Conservation (phyloP, 305 asterid genomes). For the Rubia peregrina region DNA sequence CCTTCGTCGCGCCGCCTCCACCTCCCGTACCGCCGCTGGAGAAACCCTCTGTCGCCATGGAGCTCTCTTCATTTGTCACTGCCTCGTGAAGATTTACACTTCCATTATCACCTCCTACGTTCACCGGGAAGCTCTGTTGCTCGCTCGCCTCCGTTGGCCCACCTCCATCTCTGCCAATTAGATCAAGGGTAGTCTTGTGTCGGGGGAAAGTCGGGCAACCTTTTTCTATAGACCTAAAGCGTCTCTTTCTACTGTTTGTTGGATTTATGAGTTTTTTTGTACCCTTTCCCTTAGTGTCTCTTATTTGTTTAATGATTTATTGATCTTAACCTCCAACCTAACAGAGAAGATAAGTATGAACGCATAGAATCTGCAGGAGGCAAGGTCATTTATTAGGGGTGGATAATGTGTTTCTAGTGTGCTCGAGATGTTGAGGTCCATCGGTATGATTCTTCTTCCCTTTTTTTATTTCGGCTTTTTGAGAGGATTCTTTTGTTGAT, state of each 20-base stretch:
- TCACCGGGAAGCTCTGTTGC: no score
- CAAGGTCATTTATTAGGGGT: conserved; percentile 72
- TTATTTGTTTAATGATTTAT: neutral
- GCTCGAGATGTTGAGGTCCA: conserved; percentile 77
- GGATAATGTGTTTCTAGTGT: conserved; percentile 73
- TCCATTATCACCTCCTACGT: no score
- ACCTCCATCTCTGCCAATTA: no score
- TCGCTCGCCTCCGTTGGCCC: no score
- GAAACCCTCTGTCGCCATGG: no score
- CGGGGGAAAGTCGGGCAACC: conserved; percentile 58
- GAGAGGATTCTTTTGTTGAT: no score
- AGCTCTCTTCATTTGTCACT: no score
- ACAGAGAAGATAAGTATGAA: no score
- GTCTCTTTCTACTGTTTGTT: conserved; percentile 7
- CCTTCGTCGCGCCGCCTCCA: no score
- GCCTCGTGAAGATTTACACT: no score
- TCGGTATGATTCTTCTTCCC: conserved; percentile 40
- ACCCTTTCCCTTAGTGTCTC: neutral
- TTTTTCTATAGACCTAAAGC: conserved; percentile 66
- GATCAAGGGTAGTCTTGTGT: conserved; percentile 69
- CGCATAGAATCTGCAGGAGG: no score
- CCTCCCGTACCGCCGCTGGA: no score
- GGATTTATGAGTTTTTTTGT: neutral
- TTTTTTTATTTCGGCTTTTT: neutral
- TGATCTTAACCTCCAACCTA: conserved; percentile 38